Percentiles rank a stretch among this genome's conserved stretches.
Evolutionary conservation across 495 filamentous ascomycete genomes (phyloP).

Genomic region (Penicillium antarcticum): DNA sequence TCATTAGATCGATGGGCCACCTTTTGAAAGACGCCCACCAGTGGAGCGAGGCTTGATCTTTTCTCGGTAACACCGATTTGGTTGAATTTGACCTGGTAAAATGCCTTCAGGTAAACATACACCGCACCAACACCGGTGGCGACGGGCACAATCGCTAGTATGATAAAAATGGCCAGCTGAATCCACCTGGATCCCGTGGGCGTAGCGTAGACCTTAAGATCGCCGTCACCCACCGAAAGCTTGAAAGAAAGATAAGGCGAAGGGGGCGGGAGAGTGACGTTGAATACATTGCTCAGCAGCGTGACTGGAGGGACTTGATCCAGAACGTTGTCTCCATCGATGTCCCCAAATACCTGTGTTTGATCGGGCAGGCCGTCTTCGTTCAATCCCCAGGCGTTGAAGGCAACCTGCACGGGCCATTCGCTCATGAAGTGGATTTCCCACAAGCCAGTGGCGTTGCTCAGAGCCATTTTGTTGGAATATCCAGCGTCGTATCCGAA

Average conservation of each 20-base stretch:
- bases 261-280: constrained; percentile 50
- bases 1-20: background rate
- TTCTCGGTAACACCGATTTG: constrained; percentile 56
- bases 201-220: constrained; percentile 44
- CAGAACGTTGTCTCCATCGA: constrained; percentile 47
- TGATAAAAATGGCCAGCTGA: constrained; percentile 55
- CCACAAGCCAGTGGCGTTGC: constrained; percentile 51
- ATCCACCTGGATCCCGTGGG: constrained; percentile 49
- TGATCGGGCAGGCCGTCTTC: constrained; percentile 61
- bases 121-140: constrained; percentile 46
- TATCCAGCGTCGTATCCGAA: constrained; percentile 66
- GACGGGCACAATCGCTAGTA: constrained; percentile 55
- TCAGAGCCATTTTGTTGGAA: constrained; percentile 49
- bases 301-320: constrained; percentile 11
- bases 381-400: constrained; percentile 69
- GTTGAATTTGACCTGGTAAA: constrained; percentile 72
- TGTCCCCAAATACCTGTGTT: constrained; percentile 55
- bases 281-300: constrained; percentile 9
- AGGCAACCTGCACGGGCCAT: constrained; percentile 59
- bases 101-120: constrained; percentile 60
- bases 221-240: constrained; percentile 54
- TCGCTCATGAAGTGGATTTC: constrained; percentile 59
- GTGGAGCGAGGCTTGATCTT: constrained; percentile 21
- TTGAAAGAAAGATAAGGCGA: constrained; percentile 54
- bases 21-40: constrained; percentile 14